Evolutionary conservation across 768 basidiomycete species (phyloP), one percentile per base, ranked within the genome.

Genomic region (Panaeolus cyanescens): DNA sequence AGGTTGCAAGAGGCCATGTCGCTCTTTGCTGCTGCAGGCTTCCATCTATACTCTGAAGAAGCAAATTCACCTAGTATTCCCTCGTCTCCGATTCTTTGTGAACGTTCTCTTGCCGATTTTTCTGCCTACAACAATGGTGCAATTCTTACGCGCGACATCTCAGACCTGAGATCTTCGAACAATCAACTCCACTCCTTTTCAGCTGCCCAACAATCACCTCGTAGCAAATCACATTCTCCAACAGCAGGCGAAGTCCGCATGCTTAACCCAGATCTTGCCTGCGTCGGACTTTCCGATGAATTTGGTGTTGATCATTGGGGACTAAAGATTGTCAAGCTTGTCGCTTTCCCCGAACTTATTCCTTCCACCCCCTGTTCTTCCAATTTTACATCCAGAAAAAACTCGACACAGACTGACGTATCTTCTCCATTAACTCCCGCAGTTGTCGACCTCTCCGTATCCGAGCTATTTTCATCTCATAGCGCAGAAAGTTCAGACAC

Each of bases 311-410:
- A 91, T 60, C 81, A 83, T 54, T 93, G 91, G 91, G 83, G 83
- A 22, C 80, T 89, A 62, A 92, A 93, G 77, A 83, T 93, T 40
- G 79, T 93, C 62, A 91, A 91, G 74, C 80, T 92, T 13, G 80
- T 93, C 36, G 89, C 90, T 5, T 92, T 85, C 70, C 89, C 90
- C 0, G 90, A 91, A 62, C 80, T 92, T 57, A 86, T 90, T 31
- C 78, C 80, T n/a, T 55, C 72, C 36, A 62, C 69, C 32, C 31
- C 71, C 17, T 66, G 59, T 65, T 19, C 31, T 57, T 60, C 59
- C 37, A 62, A 56, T 37, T 54, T 56, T 30, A 53, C 59, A 36
- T 64, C 62, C 9, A 42, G 57, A 54, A 71, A 58, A 62, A 59
- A 55, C 55, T 59, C n/a, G 20, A 50, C 33, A 5, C 42, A 34